phyloP scores from a whole-genome alignment of 179 eudicot species.

The Pouteria campechiana region DNA sequence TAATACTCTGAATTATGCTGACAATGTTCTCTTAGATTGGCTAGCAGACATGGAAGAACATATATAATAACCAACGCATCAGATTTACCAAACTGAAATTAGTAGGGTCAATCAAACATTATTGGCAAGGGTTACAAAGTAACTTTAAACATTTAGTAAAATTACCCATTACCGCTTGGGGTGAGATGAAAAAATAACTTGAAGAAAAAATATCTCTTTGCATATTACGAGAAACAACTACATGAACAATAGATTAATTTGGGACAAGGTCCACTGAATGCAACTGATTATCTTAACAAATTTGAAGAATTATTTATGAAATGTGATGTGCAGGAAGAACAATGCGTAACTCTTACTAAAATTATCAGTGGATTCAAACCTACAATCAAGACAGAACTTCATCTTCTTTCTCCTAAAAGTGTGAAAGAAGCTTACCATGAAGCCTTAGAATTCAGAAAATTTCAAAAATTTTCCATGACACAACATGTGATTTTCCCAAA shows the following conservation, averaged over 20 bases:
- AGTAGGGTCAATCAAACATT: neutral
- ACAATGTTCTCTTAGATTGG: neutral
- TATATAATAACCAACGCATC: neutral
- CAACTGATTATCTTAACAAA: too few relatives aligned
- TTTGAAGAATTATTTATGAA: neutral
- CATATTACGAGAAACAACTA: neutral
- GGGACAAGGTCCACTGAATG: too few relatives aligned
- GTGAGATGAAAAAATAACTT: neutral
- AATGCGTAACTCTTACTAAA: neutral
- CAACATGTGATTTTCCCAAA: neutral
- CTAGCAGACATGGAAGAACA: neutral
- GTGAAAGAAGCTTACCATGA: neutral
- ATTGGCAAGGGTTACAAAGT: neutral
- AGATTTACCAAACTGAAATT: constrained; percentile 3
- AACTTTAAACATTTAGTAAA: neutral
- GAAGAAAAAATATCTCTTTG: neutral
- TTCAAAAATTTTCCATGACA: neutral
- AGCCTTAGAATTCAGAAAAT: neutral
- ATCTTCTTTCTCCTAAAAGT: neutral
- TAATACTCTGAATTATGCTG: neutral
- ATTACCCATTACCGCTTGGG: neutral
- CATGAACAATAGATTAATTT: neutral
- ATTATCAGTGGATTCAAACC: neutral
- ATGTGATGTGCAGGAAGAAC: neutral
- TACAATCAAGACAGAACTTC: neutral